Conservation (phyloP, 345 rosid genomes). For the Jatropha curcas region DNA sequence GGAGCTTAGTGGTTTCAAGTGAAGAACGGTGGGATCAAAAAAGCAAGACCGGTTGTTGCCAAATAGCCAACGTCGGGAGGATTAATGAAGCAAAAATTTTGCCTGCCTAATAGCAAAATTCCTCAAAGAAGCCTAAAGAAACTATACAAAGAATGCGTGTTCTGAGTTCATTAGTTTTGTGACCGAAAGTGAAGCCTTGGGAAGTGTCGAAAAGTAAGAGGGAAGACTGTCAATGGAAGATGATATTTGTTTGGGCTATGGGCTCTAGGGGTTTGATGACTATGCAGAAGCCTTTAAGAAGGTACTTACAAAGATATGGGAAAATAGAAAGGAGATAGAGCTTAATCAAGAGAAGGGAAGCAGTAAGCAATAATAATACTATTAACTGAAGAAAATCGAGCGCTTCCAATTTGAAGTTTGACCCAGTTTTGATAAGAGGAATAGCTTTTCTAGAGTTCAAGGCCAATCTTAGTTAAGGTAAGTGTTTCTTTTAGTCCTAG, state of each 20-base stretch:
- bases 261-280: constrained; percentile 30
- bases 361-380: constrained; percentile 14
- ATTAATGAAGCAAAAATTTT: constrained; percentile 32
- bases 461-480: neutral
- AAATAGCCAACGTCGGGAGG: constrained; percentile 31
- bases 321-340: constrained; percentile 25
- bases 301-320: constrained; percentile 29
- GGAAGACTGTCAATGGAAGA: constrained; percentile 36
- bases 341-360: constrained; percentile 13
- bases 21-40: neutral
- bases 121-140: constrained; percentile 31
- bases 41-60: constrained; percentile 30
- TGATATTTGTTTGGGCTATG: constrained; percentile 36
- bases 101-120: constrained; percentile 29
- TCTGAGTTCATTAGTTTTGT: constrained; percentile 33
- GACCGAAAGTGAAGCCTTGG: constrained; percentile 25
- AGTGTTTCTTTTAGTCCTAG: too few species aligned
- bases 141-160: constrained; percentile 34
- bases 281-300: constrained; percentile 12
- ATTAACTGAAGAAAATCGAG: too few species aligned
- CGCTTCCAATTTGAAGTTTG: too few species aligned
- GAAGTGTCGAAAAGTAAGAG: constrained; percentile 30
- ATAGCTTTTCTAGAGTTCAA: neutral
- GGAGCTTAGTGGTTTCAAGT: neutral
- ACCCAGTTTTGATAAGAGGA: neutral